Percentiles rank a stretch among this genome's conserved stretches.
Evolutionary conservation across 2,329 filamentous ascomycete genomes (phyloP).

Genomic region (Delphinella strobiligena): DNA sequence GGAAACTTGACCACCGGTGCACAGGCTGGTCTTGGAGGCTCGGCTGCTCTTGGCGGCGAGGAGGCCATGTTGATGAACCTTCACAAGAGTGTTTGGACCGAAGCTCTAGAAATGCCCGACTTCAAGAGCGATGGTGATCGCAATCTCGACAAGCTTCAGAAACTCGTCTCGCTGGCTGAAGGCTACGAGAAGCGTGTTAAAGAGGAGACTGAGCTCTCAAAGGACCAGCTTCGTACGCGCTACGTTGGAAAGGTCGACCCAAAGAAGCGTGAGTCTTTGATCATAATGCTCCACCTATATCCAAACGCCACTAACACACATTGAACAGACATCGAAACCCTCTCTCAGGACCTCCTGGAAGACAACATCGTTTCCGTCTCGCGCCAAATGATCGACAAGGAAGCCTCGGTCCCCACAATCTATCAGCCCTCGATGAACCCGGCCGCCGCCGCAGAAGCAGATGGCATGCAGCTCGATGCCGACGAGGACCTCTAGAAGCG

Average conservation of each 20-base stretch:
- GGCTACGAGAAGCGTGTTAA: conserved; percentile 98
- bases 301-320: background rate
- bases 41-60: conserved; percentile 48
- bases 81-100: conserved; percentile 99
- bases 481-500: background rate
- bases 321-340: conserved; percentile 69
- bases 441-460: background rate
- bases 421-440: background rate
- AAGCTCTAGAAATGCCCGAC: conserved; percentile 92
- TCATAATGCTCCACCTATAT: background rate
- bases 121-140: conserved; percentile 73
- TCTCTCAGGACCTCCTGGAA: conserved; percentile 92
- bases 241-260: conserved; percentile 98
- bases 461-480: background rate
- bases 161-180: conserved; percentile 78
- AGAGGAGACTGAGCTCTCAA: conserved; percentile 93
- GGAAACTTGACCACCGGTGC: conserved; percentile 6
- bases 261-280: conserved; percentile 64
- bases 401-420: conserved; percentile 65
- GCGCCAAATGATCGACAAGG: conserved; percentile 98
- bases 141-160: conserved; percentile 80
- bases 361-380: conserved; percentile 99
- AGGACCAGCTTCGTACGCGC: conserved; percentile 95
- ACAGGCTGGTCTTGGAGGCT: conserved; percentile 1
- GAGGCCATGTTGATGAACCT: conserved; percentile 99